phyloP scores from a whole-genome alignment of 1,139 yeast genomes.

The Yamadazyma trypodendri region DNA sequence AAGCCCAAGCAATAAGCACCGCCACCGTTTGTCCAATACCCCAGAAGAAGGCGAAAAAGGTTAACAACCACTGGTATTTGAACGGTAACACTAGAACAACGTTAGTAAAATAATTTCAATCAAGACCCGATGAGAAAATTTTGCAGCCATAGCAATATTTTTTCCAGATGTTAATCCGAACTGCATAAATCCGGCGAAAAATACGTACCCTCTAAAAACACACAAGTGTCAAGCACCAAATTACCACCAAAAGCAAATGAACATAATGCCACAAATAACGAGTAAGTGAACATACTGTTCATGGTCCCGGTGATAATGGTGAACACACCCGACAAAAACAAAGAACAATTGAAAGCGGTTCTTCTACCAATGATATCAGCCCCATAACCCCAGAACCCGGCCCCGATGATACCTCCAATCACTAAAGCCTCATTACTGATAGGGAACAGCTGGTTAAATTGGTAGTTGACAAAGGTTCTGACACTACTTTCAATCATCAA shows the following conservation, averaged over 20 bases:
- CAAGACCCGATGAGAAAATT: not conserved
- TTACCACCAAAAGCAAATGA: constrained; percentile 60
- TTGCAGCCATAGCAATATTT: not conserved
- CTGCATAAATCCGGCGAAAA: not conserved
- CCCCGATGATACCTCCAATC: constrained; percentile 55
- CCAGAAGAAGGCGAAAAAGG: constrained; percentile 61
- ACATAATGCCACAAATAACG: constrained; percentile 47
- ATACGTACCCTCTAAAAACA: constrained; percentile 47
- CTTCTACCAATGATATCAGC: constrained; percentile 62
- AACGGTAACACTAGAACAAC: constrained; percentile 39
- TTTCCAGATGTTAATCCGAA: no score
- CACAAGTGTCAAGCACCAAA: constrained; percentile 58
- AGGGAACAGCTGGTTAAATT: constrained; percentile 35
- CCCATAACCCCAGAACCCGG: constrained; percentile 56
- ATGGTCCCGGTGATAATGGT: constrained; percentile 56
- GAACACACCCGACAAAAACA: constrained; percentile 49
- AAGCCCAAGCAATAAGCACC: constrained; percentile 55
- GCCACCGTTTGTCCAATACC: constrained; percentile 62
- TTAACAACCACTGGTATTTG: constrained; percentile 52
- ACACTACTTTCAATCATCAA: constrained; percentile 40
- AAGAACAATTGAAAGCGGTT: constrained; percentile 53
- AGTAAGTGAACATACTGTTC: constrained; percentile 45
- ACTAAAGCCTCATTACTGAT: constrained; percentile 27
- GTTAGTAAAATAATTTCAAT: constrained; percentile 3
- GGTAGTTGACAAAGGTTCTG: constrained; percentile 41